Evolutionary conservation across 805 yeast genomes (phyloP).

Genomic region (Wickerhamomyces canadensis): DNA sequence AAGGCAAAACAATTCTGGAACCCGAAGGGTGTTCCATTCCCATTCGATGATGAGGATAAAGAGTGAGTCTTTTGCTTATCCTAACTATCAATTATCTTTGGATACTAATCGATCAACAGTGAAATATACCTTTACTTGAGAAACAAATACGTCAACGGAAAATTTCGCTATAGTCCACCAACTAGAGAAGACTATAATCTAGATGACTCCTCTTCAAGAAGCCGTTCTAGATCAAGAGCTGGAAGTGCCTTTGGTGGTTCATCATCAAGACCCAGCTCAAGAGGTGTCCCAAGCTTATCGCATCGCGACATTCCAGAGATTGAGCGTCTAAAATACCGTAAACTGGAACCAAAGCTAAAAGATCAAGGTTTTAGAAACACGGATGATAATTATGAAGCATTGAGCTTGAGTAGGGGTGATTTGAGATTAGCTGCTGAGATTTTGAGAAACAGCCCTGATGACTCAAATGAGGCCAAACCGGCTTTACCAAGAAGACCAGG

Average conservation of each 20-base stretch:
- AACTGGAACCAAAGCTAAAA: slow-evolving; percentile 42
- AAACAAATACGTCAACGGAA: slow-evolving; percentile 65
- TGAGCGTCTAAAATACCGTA: slow-evolving; percentile 46
- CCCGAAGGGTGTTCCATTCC: slow-evolving; percentile 60
- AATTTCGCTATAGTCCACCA: slow-evolving; percentile 33
- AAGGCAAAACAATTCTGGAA: slow-evolving; percentile 62
- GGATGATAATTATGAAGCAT: slow-evolving; percentile 59
- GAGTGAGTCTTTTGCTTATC: slow-evolving; percentile 14
- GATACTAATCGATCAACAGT: neutral
- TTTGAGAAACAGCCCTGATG: slow-evolving; percentile 35
- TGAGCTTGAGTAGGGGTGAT: slow-evolving; percentile 54
- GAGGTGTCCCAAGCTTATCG: slow-evolving; percentile 34
- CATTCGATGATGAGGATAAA: slow-evolving; percentile 71
- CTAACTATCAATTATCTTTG: too few relatives aligned
- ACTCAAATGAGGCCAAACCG: slow-evolving; percentile 42
- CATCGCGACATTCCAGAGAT: slow-evolving; percentile 49
- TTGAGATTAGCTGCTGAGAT: slow-evolving; percentile 54
- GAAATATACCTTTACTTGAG: slow-evolving; percentile 53
- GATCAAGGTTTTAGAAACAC: slow-evolving; percentile 53
- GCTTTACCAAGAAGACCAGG: slow-evolving; percentile 35
- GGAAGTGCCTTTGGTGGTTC: slow-evolving; percentile 2
- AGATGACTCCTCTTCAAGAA: slow-evolving; percentile 1
- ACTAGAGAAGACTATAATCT: slow-evolving; percentile 25
- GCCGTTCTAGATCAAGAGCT: slow-evolving; percentile 2
- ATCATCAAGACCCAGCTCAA: slow-evolving; percentile 10